A percentile compares a stretch with the other conserved stretches of the same genome.
Conservation (phyloP, 768 basidiomycete species). For the Termitomyces eurrhizus region DNA sequence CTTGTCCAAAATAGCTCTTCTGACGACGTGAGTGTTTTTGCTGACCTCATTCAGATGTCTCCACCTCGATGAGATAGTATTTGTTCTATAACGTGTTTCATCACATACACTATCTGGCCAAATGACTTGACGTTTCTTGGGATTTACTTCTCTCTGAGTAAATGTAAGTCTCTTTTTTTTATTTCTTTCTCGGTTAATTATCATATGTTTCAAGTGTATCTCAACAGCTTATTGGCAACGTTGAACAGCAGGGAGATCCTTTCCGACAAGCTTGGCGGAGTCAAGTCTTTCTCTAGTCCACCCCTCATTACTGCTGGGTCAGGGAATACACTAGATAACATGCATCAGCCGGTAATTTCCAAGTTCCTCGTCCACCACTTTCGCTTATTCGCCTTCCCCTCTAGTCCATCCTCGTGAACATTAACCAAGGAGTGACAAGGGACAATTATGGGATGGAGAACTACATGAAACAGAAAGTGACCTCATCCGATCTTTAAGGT, state of each 20-base stretch:
- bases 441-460: constrained; percentile 1
- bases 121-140: constrained; percentile 41
- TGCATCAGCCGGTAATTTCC: constrained; percentile 1
- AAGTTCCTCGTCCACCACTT: not conserved
- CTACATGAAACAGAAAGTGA: not conserved
- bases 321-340: not conserved
- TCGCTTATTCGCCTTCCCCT: not conserved
- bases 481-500: not conserved
- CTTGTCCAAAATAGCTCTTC: constrained; percentile 18
- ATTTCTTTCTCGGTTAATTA: not conserved
- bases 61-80: constrained; percentile 12
- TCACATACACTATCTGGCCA: constrained; percentile 43
- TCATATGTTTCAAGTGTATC: constrained; percentile 18
- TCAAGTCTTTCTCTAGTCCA: constrained; percentile 12
- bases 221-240: constrained; percentile 30
- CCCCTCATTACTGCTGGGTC: not conserved
- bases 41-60: not conserved
- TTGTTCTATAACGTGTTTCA: constrained; percentile 27
- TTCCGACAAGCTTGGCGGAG: constrained; percentile 18
- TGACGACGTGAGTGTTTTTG: constrained; percentile 25
- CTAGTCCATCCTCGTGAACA: constrained; percentile 15
- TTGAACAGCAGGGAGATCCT: constrained; percentile 23
- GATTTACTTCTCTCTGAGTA: constrained; percentile 43
- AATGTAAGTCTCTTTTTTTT: constrained; percentile 25
- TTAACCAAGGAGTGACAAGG: constrained; percentile 7